Base-by-base conservation (phyloP, 1,139 yeast species). In the Taphrina wiesneri region DNA sequence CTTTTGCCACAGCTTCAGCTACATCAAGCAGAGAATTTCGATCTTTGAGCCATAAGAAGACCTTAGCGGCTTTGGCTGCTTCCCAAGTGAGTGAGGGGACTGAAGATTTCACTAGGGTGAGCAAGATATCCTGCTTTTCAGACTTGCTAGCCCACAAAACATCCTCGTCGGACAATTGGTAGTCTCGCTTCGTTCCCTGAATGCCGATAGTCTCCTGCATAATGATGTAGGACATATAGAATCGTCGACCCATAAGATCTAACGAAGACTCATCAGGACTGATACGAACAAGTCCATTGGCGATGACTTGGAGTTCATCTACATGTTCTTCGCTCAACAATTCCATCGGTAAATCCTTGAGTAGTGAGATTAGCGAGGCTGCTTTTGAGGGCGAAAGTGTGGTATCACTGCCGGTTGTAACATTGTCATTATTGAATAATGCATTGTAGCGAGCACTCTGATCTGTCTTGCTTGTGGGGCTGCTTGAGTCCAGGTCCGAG, bases 11-110 rank as follows among this genome's bases (percentile, higher is more conserved):
- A 3, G 21, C 75, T 72, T 93, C 98, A 69, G 90, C 76, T 7
- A 84, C 78, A 47, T 79, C 80, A 0, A 77, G 73, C 25, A 92
- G 76, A 61, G 80, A 81, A 0, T 78, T 79, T 4, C 56, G 64
- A n/a, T 79, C 77, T 34, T 82, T 83, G 0, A 86, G 78, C 98
- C 98, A 92, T 74, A 84, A 88, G 0, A 86, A 81, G 52, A 92
- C 75, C 0, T 93, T 90, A 34, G 85, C 83, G 60, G 83, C 84
- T 67, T 81, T 78, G 1, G 87, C 84, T 51, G 80, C 78, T 1
- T 79, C 78, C 95, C 96, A 89, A 2, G 84, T 80, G 56, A 84
- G 72, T 52, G 83, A 77, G 56, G 74, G 72, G 2, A 71, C 74
- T 5, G 79, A 77, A 63, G 82, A 82, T 46, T 80, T 81, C 65